These are phyloP conservation scores for Boletus huronensis DNA, from an alignment of 768 basidiomycete species.

Conservation along the genomic window DNA sequence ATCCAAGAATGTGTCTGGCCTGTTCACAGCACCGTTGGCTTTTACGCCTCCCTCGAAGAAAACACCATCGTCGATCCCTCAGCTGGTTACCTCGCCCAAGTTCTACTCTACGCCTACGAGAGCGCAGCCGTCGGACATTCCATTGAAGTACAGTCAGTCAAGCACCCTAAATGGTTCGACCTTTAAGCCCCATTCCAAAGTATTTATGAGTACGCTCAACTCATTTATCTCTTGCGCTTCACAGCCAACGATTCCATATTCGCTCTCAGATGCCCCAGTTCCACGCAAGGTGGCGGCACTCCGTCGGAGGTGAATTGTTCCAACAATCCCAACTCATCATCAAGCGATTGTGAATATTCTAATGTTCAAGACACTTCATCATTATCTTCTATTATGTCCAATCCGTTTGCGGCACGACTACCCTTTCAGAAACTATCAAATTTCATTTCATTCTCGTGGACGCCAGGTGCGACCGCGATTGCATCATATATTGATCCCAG, in stretches of 20 bases:
- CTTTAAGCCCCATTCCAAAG: conserved; percentile 47
- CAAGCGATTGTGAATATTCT: conserved; percentile 26
- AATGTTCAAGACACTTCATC: conserved; percentile 33
- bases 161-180: conserved; percentile 56
- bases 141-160: conserved; percentile 23
- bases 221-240: conserved; percentile 40
- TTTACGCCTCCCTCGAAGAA: conserved; percentile 52
- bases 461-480: conserved; percentile 37
- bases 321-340: conserved; percentile 15
- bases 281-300: conserved; percentile 24
- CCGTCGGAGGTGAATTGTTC: conserved; percentile 31
- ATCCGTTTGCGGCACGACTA: conserved; percentile 52
- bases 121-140: conserved; percentile 38
- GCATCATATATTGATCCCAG: conserved; percentile 23
- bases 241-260: conserved; percentile 30
- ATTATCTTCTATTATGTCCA: conserved; percentile 48
- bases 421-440: conserved; percentile 60
- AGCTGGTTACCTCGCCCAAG: conserved; percentile 45
- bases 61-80: conserved; percentile 61
- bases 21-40: conserved; percentile 20
- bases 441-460: conserved; percentile 57
- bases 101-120: conserved; percentile 24
- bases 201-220: conserved; percentile 57
- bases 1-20: conserved; percentile 30
- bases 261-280: conserved; percentile 39